Conservation (phyloP, 192 early-diverging fungal species). For the Tieghemiomyces parasiticus region DNA sequence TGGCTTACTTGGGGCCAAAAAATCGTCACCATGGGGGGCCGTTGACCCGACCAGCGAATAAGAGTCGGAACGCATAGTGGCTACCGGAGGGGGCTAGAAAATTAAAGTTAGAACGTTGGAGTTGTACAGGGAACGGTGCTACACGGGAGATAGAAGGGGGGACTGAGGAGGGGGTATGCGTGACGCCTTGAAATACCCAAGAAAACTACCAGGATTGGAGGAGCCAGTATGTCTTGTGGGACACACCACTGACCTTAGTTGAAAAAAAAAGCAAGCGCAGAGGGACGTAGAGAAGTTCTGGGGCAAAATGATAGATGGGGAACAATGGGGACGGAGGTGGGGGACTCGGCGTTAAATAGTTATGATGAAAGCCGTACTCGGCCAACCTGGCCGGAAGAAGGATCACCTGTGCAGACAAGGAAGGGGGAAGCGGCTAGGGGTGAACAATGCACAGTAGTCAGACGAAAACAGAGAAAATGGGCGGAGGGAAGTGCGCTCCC, state of each 20-base stretch:
- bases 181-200: background rate
- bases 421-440: background rate
- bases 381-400: no score
- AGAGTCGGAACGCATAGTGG: background rate
- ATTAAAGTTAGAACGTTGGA: background rate
- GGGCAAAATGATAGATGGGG: no score
- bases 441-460: background rate
- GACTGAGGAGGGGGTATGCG: background rate
- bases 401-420: no score
- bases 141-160: background rate
- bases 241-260: no score
- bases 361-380: no score
- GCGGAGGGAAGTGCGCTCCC: no score
- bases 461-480: background rate
- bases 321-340: no score
- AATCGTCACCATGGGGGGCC: background rate
- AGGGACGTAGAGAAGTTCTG: no score
- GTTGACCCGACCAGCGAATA: background rate
- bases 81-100: background rate
- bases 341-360: no score
- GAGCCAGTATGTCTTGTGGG: no score
- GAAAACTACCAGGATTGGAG: no score
- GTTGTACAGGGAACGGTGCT: background rate
- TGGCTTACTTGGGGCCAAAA: background rate
- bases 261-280: no score